Percentiles rank a stretch among this genome's conserved stretches.
phyloP scores from a whole-genome alignment of 2,329 filamentous ascomycete genomes.

The Pseudopithomyces chartarum region DNA sequence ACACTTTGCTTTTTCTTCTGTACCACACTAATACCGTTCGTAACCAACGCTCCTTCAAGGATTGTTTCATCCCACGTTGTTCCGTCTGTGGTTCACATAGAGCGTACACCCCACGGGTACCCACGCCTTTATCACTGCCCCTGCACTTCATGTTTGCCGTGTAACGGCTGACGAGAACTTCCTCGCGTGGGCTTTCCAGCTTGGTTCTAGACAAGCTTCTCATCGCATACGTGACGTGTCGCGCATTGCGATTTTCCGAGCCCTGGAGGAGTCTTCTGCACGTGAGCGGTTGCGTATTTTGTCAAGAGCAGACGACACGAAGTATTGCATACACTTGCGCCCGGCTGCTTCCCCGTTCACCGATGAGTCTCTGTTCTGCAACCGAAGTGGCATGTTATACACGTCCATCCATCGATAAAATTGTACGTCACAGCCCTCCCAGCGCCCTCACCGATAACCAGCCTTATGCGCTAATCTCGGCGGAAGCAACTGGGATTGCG shows the following conservation, averaged over 20 bases:
- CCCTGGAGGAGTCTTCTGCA: background rate
- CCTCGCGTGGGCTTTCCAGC: background rate
- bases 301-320: background rate
- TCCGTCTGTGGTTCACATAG: slow-evolving; percentile 4
- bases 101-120: background rate
- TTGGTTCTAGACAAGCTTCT: background rate
- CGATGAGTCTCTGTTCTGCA: background rate
- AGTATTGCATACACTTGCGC: background rate
- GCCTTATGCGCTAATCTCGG: background rate
- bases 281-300: background rate
- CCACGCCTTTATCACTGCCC: background rate
- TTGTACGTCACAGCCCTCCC: background rate
- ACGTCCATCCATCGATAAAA: background rate
- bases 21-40: background rate
- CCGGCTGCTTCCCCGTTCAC: background rate
- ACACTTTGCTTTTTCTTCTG: background rate
- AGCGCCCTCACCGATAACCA: background rate
- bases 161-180: slow-evolving; percentile 15
- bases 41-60: background rate
- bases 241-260: background rate
- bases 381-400: background rate
- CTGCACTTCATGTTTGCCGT: slow-evolving; percentile 7
- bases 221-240: background rate
- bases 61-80: background rate
- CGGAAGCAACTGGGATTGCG: slow-evolving; percentile 1